A percentile compares a stretch with the other conserved stretches of the same genome.
phyloP scores from a whole-genome alignment of 805 yeast genomes.

The Metschnikowia baotianmanensis region DNA sequence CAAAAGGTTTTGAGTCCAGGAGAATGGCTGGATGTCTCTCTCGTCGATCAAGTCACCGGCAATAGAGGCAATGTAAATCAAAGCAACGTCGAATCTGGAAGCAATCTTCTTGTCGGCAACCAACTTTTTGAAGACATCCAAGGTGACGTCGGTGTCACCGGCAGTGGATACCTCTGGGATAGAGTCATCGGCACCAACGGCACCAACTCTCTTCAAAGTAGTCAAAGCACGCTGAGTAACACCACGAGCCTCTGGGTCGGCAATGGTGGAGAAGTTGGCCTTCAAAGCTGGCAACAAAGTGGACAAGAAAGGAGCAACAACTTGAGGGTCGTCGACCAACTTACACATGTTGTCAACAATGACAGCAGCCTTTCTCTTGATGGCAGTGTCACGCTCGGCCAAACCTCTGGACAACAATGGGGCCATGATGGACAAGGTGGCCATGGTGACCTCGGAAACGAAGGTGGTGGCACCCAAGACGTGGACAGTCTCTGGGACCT shows the following conservation, averaged over 20 bases:
- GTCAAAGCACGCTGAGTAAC: conserved; percentile 95
- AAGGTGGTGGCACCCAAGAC: conserved; percentile 99
- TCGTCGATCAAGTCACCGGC: conserved; percentile 99
- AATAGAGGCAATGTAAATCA: conserved; percentile 86
- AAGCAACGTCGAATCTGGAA: conserved; percentile 74
- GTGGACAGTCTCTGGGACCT: conserved; percentile 99
- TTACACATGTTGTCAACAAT: conserved; percentile 99
- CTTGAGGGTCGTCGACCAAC: conserved; percentile 99
- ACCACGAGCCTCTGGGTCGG: conserved; percentile 99
- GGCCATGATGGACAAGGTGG: conserved; percentile 98
- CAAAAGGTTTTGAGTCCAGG: conserved; percentile 86
- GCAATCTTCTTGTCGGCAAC: conserved; percentile 65
- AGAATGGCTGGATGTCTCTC: conserved; percentile 84
- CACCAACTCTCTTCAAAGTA: conserved; percentile 99
- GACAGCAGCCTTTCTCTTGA: conserved; percentile 99
- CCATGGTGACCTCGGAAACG: conserved; percentile 99
- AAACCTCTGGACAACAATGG: conserved; percentile 99
- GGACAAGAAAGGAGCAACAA: conserved; percentile 98
- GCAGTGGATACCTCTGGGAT: conserved; percentile 98
- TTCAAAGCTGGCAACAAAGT: conserved; percentile 95
- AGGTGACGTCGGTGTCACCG: conserved; percentile 91
- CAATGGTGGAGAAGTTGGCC: conserved; percentile 91
- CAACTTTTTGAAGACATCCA: conserved; percentile 73
- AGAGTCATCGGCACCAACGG: conserved; percentile 81
- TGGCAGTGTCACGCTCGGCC: conserved; percentile 98